Base-by-base conservation (phyloP, 495 filamentous ascomycete species). In the Penicillium bovifimosum region DNA sequence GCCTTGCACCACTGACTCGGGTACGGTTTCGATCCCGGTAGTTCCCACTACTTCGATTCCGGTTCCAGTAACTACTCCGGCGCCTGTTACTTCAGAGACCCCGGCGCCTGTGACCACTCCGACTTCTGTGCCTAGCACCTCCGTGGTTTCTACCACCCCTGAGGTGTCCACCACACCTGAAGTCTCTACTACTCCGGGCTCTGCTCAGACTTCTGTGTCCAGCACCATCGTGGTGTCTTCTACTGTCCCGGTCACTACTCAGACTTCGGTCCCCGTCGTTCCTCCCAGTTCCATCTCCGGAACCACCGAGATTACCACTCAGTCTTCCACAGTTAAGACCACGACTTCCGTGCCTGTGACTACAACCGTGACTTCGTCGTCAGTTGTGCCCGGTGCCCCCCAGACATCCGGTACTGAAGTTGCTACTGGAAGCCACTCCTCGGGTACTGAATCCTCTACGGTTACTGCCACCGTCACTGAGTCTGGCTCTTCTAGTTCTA, bases 401-500 rank as follows among this genome's bases (percentile, higher is more conserved):
- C 10, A 36, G 7, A 47, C 44, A 6, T 7, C 44, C 2, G 44
- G 6, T 11, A 32, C 29, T 14, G 18, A 34, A 10, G 7, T 46
- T 5, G 11, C 11, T 13, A 47, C 32, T 47, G 44, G 44, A 47
- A 35, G 40, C 20, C 26, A 27, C 41, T 9, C 44, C 26, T 20
- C 8, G 11, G n/a, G 26, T 5, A 14, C 18, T 36, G 20, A 6
- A 14, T 47, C 44, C 11, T 27, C 44, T n/a, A 47, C 32, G 8
- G 18, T 47, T 18, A 33, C 32, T 47, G 31, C 46, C 46, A 48
- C 46, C 16, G 11, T 33, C 32, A 47, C 44, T 27, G 44, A 20
- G 13, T 26, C 20, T 16, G 6, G 33, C n/a, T 35, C 45, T 38
- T 27, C 33, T 28, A 9, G 20, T 26, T 24, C 46, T 7, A 9